Base-by-base conservation (phyloP, 2,329 filamentous ascomycete genomes). In the Fusarium citri region DNA sequence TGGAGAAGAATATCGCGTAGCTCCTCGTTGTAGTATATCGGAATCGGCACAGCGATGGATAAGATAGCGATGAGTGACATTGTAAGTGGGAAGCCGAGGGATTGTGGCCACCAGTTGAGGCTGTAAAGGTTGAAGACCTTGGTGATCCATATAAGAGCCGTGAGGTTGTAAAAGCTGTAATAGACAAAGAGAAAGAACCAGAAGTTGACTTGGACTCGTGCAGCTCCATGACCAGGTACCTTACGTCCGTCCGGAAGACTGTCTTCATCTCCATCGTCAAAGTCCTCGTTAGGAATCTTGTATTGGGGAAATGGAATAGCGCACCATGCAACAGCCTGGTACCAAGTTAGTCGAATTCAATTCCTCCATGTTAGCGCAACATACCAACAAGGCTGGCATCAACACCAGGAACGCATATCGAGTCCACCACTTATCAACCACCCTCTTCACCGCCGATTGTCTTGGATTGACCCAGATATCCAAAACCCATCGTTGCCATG, bases 131-230 rank as follows among this genome's bases (percentile, higher is more conserved):
- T 92, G 77, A 92, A 92, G 8, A 91, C 85, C 74, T 91, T 91
- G 49, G 89, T 92, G 75, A 92, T 91, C 88, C 89, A 92, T 65
- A 90, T 86, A 71, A 92, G 79, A 4, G 89, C 89, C 7, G 88
- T 90, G 25, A 91, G 74, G 75, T 89, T 91, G 78, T 92, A 92
- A 71, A 91, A 86, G 59, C 88, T 88, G 77, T 92, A 92, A 80
- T 91, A 92, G 59, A 91, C 86, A 50, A 91, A 86, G 40, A 92
- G 81, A 74, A 92, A 92, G 82, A 91, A 91, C 89, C 89, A 92
- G 74, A 91, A 91, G 80, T 90, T 90, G 71, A 91, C 86, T 66
- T 87, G 85, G 7, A 91, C 89, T 43, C 86, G 82, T 8, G 89
- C 87, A 71, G 85, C 83, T 61, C 89, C 89, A 81, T 91, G 88